These are phyloP conservation scores for Sideroxylon spinosum DNA, from an alignment of 179 eudicot species.

Conservation along the genomic window DNA sequence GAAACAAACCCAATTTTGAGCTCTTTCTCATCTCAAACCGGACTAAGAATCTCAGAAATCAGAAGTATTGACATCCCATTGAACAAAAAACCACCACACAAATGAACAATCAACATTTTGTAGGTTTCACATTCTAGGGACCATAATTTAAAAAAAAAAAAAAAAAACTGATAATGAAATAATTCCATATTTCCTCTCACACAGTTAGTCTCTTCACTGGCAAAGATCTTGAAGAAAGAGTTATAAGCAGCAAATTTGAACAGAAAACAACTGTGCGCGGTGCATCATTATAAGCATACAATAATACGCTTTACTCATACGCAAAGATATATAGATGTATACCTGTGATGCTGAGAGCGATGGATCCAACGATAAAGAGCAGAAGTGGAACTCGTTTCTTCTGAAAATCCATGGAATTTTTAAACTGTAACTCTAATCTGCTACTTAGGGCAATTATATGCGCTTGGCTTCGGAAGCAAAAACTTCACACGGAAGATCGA, in stretches of 20 bases:
- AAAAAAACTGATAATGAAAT: not conserved
- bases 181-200: not conserved
- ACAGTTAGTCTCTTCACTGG: not conserved
- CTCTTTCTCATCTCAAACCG: not conserved
- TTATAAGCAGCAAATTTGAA: not conserved
- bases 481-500: too few species aligned
- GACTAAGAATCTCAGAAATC: not conserved
- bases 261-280: not conserved
- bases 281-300: not conserved
- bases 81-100: not conserved
- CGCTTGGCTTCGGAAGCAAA: too few species aligned
- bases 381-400: slow-evolving; percentile 58
- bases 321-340: not conserved
- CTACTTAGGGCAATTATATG: too few species aligned
- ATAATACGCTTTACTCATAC: not conserved
- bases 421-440: not conserved
- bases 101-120: not conserved
- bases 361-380: slow-evolving; percentile 45
- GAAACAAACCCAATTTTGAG: not conserved
- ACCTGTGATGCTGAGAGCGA: slow-evolving; percentile 72
- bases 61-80: not conserved
- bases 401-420: slow-evolving; percentile 47
- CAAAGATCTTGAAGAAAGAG: not conserved
- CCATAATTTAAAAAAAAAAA: not conserved
- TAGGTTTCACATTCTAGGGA: not conserved